phyloP scores from a whole-genome alignment of 768 basidiomycete genomes.

The Amanita jacksonii region DNA sequence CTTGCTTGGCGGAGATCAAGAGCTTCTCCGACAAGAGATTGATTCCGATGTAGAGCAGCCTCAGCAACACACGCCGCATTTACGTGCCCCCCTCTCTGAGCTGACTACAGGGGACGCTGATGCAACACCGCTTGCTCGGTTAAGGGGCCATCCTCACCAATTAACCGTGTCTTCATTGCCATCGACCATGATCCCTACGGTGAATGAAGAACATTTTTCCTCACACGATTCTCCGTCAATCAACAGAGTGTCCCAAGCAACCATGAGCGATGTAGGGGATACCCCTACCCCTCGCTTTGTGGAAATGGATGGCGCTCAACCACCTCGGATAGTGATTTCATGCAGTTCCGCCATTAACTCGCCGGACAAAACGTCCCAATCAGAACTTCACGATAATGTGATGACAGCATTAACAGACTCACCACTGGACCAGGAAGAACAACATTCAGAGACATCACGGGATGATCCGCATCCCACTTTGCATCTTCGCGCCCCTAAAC shows the following conservation, averaged over 20 bases:
- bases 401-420: not conserved
- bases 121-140: conserved; percentile 25
- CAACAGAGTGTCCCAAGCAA: too few species aligned
- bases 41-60: conserved; percentile 28
- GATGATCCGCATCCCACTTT: not conserved
- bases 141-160: conserved; percentile 1
- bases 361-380: not conserved
- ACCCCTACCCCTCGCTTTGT: too few species aligned
- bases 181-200: not conserved
- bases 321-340: too few species aligned
- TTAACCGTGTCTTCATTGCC: not conserved
- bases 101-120: conserved; percentile 22
- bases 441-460: not conserved
- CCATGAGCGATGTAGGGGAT: too few species aligned
- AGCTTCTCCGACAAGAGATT: conserved; percentile 16
- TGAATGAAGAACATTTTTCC: not conserved
- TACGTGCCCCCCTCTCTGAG: conserved; percentile 30
- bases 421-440: not conserved
- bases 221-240: not conserved
- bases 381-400: too few species aligned
- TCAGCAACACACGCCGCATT: conserved; percentile 16
- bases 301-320: too few species aligned
- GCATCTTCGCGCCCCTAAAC: conserved; percentile 8
- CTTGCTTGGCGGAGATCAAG: conserved; percentile 25
- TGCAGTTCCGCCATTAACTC: too few species aligned